phyloP scores from a whole-genome alignment of 441 rosid genomes.

The Geranium incanum region DNA sequence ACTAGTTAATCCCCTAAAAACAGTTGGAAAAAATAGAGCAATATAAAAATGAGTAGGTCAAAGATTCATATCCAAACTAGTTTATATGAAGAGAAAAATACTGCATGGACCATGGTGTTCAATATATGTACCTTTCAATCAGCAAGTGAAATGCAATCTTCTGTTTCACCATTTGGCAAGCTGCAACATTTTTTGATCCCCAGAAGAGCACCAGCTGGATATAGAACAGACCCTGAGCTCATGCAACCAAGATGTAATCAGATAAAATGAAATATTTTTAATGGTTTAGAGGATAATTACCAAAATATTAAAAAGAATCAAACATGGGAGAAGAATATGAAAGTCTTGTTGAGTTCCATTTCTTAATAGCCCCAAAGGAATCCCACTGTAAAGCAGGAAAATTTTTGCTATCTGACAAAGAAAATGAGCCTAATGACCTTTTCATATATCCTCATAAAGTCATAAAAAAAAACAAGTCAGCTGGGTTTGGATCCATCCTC shows the following conservation, averaged over 20 bases:
- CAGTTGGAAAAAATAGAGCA: neutral
- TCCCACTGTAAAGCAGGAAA: neutral
- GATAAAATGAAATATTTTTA: neutral
- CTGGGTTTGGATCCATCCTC: conserved; percentile 8
- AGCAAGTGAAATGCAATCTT: neutral
- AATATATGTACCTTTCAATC: neutral
- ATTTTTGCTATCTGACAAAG: conserved; percentile 7
- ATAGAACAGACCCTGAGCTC: neutral
- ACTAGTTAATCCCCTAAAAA: neutral
- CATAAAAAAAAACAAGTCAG: neutral
- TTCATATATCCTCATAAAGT: neutral
- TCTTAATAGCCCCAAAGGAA: neutral
- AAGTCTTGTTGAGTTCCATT: neutral
- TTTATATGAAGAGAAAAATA: too few relatives aligned
- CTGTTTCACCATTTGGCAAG: conserved; percentile 8
- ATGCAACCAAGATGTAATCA: neutral
- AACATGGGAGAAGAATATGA: neutral
- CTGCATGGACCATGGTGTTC: neutral
- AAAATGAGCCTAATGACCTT: neutral
- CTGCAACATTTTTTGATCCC: neutral
- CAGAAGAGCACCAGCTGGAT: neutral
- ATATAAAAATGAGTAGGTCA: neutral
- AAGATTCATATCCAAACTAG: neutral
- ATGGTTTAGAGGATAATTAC: neutral
- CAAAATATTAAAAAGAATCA: neutral